Conservation (phyloP, 2,329 filamentous ascomycete species). For the Allantophomopsis lycopodina region DNA sequence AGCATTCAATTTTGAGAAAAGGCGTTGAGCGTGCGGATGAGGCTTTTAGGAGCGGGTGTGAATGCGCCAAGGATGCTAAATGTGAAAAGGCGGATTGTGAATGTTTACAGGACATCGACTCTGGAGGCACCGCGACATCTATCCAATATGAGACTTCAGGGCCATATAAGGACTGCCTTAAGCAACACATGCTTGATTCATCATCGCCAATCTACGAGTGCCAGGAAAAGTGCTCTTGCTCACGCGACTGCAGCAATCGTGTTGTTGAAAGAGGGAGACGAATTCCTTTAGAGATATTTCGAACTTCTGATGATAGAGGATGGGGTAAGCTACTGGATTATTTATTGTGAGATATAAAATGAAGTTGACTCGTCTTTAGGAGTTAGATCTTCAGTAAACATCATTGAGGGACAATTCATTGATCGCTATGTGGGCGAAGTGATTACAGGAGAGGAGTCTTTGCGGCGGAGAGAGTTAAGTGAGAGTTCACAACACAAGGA, state of each 20-base stretch:
- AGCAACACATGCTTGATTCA: conserved; percentile 35
- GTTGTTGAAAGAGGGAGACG: conserved; percentile 63
- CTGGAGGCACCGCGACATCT: conserved; percentile 25
- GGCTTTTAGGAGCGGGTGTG: conserved; percentile 56
- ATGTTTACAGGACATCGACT: conserved; percentile 44
- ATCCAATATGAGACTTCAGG: conserved; percentile 47
- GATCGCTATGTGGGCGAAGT: conserved; percentile 67
- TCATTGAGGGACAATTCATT: conserved; percentile 64
- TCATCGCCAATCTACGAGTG: conserved; percentile 66
- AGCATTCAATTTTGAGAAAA: conserved; percentile 40
- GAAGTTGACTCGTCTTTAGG: conserved; percentile 22
- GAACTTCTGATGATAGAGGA: conserved; percentile 51
- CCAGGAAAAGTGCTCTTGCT: conserved; percentile 57
- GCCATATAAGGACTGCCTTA: conserved; percentile 33
- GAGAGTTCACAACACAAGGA: conserved; percentile 49
- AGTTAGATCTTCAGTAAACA: conserved; percentile 47
- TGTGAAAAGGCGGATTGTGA: conserved; percentile 57
- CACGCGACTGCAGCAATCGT: conserved; percentile 52
- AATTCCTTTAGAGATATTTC: conserved; percentile 64
- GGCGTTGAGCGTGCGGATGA: conserved; percentile 45
- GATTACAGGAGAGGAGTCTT: conserved; percentile 50
- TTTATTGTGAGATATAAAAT: background rate
- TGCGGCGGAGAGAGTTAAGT: conserved; percentile 43
- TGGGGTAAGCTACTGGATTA: conserved; percentile 43
- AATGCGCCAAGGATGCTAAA: conserved; percentile 42